These are phyloP conservation scores for Tuber indicum DNA, from an alignment of 495 filamentous ascomycete genomes.

Conservation along the genomic window DNA sequence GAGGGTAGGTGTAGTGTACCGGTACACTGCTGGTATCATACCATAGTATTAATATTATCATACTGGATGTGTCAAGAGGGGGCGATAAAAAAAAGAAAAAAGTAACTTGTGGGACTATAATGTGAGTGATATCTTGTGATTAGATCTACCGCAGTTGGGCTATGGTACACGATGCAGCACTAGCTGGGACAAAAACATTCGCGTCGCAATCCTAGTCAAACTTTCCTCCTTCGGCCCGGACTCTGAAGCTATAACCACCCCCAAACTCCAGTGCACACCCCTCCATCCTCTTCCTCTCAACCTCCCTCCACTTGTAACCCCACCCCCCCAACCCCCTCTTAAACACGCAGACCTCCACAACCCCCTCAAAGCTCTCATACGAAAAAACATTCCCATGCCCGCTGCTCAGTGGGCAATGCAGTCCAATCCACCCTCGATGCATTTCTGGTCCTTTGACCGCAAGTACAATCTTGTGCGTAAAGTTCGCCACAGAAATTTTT, in stretches of 20 bases:
- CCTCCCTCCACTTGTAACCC: slow-evolving; percentile 42
- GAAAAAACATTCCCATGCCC: slow-evolving; percentile 45
- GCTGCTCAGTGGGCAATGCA: slow-evolving; percentile 44
- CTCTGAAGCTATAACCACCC: slow-evolving; percentile 42
- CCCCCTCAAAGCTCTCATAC: slow-evolving; percentile 47
- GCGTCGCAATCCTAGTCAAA: not conserved
- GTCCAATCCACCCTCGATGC: slow-evolving; percentile 43
- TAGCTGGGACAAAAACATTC: not conserved
- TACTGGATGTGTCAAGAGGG: not conserved
- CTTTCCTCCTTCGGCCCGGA: slow-evolving; percentile 4
- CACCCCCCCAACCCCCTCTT: slow-evolving; percentile 35
- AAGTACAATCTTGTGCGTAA: slow-evolving; percentile 42
- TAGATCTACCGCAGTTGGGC: not conserved
- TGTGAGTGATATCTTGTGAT: slow-evolving; percentile 9
- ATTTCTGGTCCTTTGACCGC: slow-evolving; percentile 41
- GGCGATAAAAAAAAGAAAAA: not conserved
- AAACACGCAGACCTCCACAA: slow-evolving; percentile 43
- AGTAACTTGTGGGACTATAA: not conserved
- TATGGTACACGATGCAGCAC: not conserved
- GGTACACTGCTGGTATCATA: not conserved
- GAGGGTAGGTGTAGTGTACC: not conserved
- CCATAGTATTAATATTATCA: too few relatives aligned
- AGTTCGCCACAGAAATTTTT: slow-evolving; percentile 37
- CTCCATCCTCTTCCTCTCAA: slow-evolving; percentile 42
- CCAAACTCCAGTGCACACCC: slow-evolving; percentile 48